Percentiles rank a stretch among this genome's conserved stretches.
Conservation (phyloP, 257 asterid species). For the Forsythia viridissima region DNA sequence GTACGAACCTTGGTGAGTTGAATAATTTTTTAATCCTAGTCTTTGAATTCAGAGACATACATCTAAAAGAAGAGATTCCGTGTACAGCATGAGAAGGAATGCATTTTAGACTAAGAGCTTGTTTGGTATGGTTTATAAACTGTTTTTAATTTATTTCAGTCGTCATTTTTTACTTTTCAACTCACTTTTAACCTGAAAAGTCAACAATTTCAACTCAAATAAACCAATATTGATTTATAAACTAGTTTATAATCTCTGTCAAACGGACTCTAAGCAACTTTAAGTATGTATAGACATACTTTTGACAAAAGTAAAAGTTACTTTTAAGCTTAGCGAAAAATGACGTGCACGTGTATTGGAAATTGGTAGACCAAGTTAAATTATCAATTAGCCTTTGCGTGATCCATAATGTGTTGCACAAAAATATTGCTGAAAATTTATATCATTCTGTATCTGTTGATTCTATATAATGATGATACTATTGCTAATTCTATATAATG, state of each 20-base stretch:
- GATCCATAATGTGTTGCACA: not conserved
- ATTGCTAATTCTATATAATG: conserved; percentile 22
- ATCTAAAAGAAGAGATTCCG: not conserved
- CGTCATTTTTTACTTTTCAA: too few species aligned
- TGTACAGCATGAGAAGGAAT: not conserved
- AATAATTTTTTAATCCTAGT: not conserved
- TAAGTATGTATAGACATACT: not conserved
- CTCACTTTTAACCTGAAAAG: too few species aligned
- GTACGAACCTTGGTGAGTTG: conserved; percentile 87
- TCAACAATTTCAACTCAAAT: too few species aligned
- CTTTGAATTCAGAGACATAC: not conserved
- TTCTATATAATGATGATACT: conserved; percentile 17
- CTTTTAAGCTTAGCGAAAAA: not conserved
- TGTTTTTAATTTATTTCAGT: too few species aligned
- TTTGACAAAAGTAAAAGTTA: not conserved
- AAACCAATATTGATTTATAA: too few species aligned
- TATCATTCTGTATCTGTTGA: not conserved
- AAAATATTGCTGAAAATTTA: not conserved
- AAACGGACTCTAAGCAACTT: too few species aligned
- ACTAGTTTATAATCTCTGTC: too few species aligned
- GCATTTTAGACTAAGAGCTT: not conserved
- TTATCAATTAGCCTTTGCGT: not conserved
- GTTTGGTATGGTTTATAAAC: too few species aligned
- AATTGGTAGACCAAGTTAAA: not conserved
- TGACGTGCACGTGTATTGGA: not conserved